Conservation (phyloP, 164 flowering plant species). For the Vitis amurensis region DNA sequence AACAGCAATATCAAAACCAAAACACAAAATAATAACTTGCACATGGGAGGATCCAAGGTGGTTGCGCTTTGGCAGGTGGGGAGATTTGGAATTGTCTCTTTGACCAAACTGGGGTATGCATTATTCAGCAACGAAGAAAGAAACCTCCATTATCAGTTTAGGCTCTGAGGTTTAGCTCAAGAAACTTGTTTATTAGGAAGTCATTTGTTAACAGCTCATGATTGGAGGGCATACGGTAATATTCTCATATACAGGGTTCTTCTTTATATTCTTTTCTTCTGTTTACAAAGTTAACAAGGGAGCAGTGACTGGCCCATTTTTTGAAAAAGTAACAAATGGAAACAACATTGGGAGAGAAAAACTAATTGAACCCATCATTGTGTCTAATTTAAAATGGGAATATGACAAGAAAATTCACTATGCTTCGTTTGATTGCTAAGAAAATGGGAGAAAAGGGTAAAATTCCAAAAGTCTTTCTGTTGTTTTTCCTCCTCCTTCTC, state of each 20-base stretch:
- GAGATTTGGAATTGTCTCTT: conserved; percentile 10
- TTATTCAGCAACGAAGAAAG: conserved; percentile 1
- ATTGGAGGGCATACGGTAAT: no score
- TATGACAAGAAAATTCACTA: background rate
- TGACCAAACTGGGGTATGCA: conserved; percentile 8
- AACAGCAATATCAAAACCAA: background rate
- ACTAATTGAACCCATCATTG: background rate
- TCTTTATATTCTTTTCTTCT: no score
- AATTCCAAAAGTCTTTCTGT: background rate
- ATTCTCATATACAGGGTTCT: no score
- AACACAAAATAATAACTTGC: conserved; percentile 13
- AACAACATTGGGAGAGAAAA: background rate
- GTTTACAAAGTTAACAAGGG: no score
- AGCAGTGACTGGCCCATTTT: no score
- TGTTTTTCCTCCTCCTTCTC: background rate
- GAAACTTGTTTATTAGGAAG: no score
- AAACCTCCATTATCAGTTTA: background rate
- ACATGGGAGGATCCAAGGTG: conserved; percentile 40
- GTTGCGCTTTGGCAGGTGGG: conserved; percentile 10
- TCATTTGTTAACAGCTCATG: no score
- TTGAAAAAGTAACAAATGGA: background rate
- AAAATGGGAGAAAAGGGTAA: background rate
- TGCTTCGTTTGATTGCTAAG: background rate
- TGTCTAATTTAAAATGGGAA: background rate
- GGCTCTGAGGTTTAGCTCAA: no score